A percentile compares a stretch with the other conserved stretches of the same genome.
Evolutionary conservation across 345 rosid genomes (phyloP).

Genomic region (Lumnitzera racemosa): DNA sequence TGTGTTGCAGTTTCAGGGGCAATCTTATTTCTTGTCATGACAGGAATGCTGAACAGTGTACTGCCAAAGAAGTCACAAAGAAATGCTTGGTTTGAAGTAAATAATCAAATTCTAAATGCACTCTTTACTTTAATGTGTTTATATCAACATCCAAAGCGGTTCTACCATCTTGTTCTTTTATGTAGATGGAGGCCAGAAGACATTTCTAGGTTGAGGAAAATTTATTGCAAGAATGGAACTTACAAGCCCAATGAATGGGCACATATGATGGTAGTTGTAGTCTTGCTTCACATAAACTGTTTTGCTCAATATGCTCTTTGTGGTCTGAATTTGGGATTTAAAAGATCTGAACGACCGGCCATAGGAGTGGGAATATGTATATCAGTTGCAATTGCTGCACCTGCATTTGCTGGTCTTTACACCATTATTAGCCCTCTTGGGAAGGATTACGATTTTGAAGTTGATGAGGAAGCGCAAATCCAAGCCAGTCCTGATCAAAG

Average conservation of each 20-base stretch:
- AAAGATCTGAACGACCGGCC: constrained; percentile 77
- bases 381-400: constrained; percentile 79
- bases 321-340: constrained; percentile 73
- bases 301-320: constrained; percentile 96
- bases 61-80: constrained; percentile 63
- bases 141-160: constrained; percentile 84
- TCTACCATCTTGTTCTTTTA: constrained; percentile 76
- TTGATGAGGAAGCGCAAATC: constrained; percentile 65
- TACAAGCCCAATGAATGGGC: constrained; percentile 89
- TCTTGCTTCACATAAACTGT: constrained; percentile 77
- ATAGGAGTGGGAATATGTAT: constrained; percentile 80
- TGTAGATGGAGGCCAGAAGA: constrained; percentile 71
- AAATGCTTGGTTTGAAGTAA: constrained; percentile 86
- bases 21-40: constrained; percentile 87
- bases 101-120: constrained; percentile 87
- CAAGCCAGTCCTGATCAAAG: constrained; percentile 22
- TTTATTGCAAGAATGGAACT: constrained; percentile 80
- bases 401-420: constrained; percentile 79
- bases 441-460: constrained; percentile 48
- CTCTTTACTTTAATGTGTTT: constrained; percentile 91
- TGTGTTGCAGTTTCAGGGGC: constrained; percentile 88
- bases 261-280: constrained; percentile 78
- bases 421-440: constrained; percentile 79
- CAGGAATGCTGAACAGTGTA: constrained; percentile 77
- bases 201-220: constrained; percentile 56